Evolutionary conservation across 176 grass and related monocot species (phyloP), one percentile per base, ranked within the genome.

Genomic region (Avena atlantica): DNA sequence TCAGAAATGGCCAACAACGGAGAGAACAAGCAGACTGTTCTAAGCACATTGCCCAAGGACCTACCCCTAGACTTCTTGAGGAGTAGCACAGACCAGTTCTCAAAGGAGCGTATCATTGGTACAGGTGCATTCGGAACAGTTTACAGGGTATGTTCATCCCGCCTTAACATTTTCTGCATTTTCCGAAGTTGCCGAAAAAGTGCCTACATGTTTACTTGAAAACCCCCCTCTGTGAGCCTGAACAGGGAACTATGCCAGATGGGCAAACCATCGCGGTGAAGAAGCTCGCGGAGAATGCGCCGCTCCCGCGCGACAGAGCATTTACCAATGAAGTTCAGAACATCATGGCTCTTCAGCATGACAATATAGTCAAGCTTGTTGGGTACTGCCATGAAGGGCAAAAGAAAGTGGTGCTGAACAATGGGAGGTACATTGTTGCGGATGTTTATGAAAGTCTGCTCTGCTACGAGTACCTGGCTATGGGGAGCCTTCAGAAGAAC

Each of bases 121-220:
- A 42, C 34, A 62, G 78, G 88, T 45, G 69, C 36, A 67, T 89
- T 85, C 76, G 88, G 88, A 10, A 75, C 13, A 7, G 88, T 90
- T 21, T 86, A 86, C 40, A 77, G 34, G 88, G 88, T 89, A 85
- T 12, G 16, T 12, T 25, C 9, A 13, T 6, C 6, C 45, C 14
- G 40, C 6, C 40, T 20, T 4, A 31, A 12, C 0, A 8, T 51
- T 3, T 2, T 57, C 3, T 23, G 0, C 2, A 4, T 10, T 56
- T 9, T 2, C 12, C 1, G 29, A 83, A 56, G 45, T 56, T 74
- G 31, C 42, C 5, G 4, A 17, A 9, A 21, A 70, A 70, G 3
- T 42, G 2, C 14, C 4, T 34, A 34, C 5, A 20, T 14, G n/a
- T 25, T 70, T 68, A 13, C 42, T 74, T 42, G 49, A 13, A 64